phyloP scores from a whole-genome alignment of 495 filamentous ascomycete genomes.

The Trichoderma parareesei region DNA sequence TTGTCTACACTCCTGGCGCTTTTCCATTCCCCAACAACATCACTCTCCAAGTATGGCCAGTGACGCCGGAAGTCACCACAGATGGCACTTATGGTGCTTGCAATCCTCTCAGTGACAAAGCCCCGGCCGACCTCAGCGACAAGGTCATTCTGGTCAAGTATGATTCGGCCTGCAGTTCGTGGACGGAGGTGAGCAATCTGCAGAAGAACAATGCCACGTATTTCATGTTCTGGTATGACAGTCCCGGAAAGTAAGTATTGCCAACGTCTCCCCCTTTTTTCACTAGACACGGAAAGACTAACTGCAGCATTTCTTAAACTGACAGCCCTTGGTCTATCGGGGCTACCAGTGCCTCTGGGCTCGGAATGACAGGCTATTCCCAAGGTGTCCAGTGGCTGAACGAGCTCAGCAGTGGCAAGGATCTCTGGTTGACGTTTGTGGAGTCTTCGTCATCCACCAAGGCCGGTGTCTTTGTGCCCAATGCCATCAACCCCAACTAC shows the following conservation, averaged over 20 bases:
- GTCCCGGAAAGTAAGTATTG: neutral
- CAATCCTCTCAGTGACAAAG: neutral
- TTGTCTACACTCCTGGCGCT: neutral
- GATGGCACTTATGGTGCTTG: neutral
- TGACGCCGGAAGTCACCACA: neutral
- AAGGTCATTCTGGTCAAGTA: neutral
- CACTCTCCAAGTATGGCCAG: conserved; percentile 4
- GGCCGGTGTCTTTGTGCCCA: conserved; percentile 15
- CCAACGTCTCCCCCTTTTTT: neutral
- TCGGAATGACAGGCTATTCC: neutral
- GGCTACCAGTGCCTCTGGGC: neutral
- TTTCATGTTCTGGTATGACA: neutral
- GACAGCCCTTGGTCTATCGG: neutral
- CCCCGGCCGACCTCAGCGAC: conserved; percentile 8
- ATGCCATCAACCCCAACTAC: conserved; percentile 14
- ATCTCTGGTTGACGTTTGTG: neutral
- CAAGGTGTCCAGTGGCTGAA: neutral
- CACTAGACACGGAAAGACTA: neutral
- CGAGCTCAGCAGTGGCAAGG: conserved; percentile 9
- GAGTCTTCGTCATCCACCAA: neutral
- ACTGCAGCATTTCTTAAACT: neutral
- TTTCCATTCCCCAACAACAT: neutral
- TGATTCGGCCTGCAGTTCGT: neutral
- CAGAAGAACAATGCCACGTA: neutral
- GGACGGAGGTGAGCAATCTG: neutral